A percentile compares a stretch with the other conserved stretches of the same genome.
phyloP scores from a whole-genome alignment of 352 stramenopile genomes.

The Phytophthora cryptogea region DNA sequence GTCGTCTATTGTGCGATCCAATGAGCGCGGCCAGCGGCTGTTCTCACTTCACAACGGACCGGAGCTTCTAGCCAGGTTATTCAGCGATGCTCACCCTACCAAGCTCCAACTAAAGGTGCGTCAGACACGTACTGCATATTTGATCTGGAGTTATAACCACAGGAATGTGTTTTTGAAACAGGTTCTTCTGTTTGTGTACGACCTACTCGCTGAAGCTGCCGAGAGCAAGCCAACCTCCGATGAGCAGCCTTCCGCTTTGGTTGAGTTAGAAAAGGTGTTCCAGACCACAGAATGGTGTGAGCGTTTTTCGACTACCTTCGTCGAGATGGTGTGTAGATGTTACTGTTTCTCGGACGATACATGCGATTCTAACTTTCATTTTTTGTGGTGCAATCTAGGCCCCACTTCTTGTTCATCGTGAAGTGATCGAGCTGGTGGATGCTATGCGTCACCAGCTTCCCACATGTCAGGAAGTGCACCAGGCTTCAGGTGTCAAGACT shows the following conservation, averaged over 20 bases:
- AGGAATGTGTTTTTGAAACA: constrained; percentile 15
- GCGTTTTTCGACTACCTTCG: constrained; percentile 54
- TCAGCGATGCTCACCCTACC: constrained; percentile 43
- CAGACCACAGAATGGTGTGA: constrained; percentile 60
- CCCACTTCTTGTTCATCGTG: constrained; percentile 40
- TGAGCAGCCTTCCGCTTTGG: constrained; percentile 32
- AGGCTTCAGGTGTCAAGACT: constrained; percentile 41
- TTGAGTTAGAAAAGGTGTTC: constrained; percentile 54
- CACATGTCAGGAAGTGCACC: constrained; percentile 48
- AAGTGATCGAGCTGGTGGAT: constrained; percentile 60
- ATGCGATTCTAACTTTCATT: constrained; percentile 4
- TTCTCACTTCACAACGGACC: constrained; percentile 56
- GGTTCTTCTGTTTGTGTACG: constrained; percentile 71
- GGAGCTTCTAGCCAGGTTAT: constrained; percentile 42
- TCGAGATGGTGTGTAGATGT: constrained; percentile 44
- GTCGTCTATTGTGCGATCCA: constrained; percentile 70
- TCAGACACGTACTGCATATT: constrained; percentile 10
- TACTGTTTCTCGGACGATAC: background rate
- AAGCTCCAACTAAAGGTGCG: constrained; percentile 72
- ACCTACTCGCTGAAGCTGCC: constrained; percentile 56
- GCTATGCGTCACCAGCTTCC: constrained; percentile 69
- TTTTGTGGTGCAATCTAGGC: constrained; percentile 29
- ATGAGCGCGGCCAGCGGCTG: constrained; percentile 68
- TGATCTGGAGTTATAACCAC: constrained; percentile 5
- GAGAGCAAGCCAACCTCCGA: constrained; percentile 19